These are phyloP conservation scores for Pilatotrama ljubarskyi DNA, from an alignment of 768 basidiomycete species.

Conservation along the genomic window DNA sequence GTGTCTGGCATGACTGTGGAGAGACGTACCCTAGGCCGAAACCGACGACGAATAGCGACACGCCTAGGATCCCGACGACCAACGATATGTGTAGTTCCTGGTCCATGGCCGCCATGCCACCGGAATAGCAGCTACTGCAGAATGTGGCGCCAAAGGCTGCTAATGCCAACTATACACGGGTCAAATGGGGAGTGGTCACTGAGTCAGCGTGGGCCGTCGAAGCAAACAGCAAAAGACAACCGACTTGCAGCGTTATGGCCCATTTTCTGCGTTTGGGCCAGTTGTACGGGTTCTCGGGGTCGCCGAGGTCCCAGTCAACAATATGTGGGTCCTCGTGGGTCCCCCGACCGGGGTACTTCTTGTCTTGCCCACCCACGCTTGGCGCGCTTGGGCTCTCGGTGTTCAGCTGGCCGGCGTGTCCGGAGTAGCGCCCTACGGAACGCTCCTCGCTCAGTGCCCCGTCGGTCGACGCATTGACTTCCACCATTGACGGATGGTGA, in stretches of 20 bases:
- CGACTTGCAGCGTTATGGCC: constrained; percentile 55
- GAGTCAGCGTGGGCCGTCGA: neutral
- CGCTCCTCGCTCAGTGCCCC: no score
- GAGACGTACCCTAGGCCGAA: constrained; percentile 54
- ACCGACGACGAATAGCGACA: constrained; percentile 65
- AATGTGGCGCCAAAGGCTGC: constrained; percentile 61
- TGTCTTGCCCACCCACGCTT: neutral
- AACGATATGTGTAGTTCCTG: constrained; percentile 49
- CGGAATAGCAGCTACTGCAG: constrained; percentile 57
- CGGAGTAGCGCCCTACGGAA: no score
- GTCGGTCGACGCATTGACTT: no score
- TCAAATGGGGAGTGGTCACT: neutral
- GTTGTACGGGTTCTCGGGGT: constrained; percentile 57
- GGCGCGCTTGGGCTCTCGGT: neutral
- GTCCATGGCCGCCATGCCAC: constrained; percentile 47
- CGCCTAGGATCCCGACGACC: constrained; percentile 55
- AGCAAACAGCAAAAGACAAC: neutral
- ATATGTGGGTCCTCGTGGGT: constrained; percentile 50
- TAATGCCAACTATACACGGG: constrained; percentile 35
- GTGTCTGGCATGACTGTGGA: neutral
- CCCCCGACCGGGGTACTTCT: constrained; percentile 45
- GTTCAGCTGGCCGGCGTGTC: no score
- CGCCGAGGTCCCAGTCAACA: constrained; percentile 53
- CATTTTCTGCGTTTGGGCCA: constrained; percentile 51
- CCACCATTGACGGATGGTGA: no score